Evolutionary conservation across 805 yeast species (phyloP).

Genomic region (Metschnikowia aberdeeniae): DNA sequence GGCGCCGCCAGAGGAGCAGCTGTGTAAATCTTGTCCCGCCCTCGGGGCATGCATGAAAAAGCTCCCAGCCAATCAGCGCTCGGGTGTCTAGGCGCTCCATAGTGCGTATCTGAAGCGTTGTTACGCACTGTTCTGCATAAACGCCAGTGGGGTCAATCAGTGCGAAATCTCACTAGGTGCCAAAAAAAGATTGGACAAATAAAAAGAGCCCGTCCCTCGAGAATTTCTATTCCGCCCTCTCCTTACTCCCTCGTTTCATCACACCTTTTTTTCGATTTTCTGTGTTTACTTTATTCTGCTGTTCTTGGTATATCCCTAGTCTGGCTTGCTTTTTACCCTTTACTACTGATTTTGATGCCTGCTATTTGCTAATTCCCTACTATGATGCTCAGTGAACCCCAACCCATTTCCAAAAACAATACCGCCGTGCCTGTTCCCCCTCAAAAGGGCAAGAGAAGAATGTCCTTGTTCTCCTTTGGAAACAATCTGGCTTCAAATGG

Average conservation of each 20-base stretch:
- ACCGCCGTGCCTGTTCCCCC: slow-evolving; percentile 1
- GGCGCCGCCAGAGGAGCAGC: no score
- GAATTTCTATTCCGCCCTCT: slow-evolving; percentile 4
- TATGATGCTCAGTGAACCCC: slow-evolving; percentile 1
- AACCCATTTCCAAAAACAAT: slow-evolving; percentile 1
- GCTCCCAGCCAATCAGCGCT: slow-evolving; percentile 1
- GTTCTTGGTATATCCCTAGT: not conserved
- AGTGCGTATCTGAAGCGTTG: slow-evolving; percentile 2
- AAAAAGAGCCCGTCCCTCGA: slow-evolving; percentile 3
- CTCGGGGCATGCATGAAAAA: no score
- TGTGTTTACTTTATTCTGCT: not conserved
- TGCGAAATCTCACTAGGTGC: slow-evolving; percentile 5
- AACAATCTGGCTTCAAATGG: slow-evolving; percentile 9
- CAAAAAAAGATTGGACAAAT: slow-evolving; percentile 2
- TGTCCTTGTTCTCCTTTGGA: slow-evolving; percentile 25
- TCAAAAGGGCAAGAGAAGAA: slow-evolving; percentile 17
- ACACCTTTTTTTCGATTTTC: not conserved
- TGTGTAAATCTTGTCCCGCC: no score
- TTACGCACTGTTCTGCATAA: slow-evolving; percentile 3
- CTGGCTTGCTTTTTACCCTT: not conserved
- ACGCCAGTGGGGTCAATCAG: slow-evolving; percentile 4
- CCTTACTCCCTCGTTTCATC: not conserved
- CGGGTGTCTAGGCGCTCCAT: not conserved
- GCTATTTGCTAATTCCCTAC: not conserved
- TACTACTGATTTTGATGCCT: not conserved